Percentiles rank a stretch among this genome's conserved stretches.
Evolutionary conservation across 208 protist genomes (phyloP).

Genomic region (Angomonas deanei): DNA sequence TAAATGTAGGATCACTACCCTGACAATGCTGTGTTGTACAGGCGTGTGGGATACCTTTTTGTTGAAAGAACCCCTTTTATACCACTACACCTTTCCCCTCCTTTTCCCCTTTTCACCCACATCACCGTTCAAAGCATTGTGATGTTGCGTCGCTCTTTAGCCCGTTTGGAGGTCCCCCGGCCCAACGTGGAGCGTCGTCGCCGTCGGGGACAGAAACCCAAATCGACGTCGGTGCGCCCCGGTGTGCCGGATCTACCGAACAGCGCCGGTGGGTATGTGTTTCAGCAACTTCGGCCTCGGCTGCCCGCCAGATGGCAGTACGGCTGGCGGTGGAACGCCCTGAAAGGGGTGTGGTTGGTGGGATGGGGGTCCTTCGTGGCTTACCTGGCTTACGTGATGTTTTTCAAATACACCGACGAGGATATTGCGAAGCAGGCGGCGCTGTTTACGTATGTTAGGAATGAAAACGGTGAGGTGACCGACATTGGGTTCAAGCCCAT

Average conservation of each 20-base stretch:
- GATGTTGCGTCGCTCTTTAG: conserved; percentile 22
- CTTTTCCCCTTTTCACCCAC: conserved; percentile 1
- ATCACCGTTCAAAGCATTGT: conserved; percentile 9
- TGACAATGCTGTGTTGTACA: background rate
- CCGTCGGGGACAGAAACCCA: conserved; percentile 29
- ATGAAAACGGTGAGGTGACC: conserved; percentile 72
- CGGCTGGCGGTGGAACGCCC: conserved; percentile 71
- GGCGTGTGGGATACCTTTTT: background rate
- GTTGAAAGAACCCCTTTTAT: background rate
- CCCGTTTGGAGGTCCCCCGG: conserved; percentile 14
- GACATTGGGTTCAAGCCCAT: conserved; percentile 85
- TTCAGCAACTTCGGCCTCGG: conserved; percentile 69
- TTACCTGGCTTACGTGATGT: conserved; percentile 71
- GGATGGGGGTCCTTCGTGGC: conserved; percentile 43
- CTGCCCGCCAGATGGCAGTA: conserved; percentile 82
- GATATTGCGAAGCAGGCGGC: conserved; percentile 61
- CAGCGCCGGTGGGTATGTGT: conserved; percentile 76
- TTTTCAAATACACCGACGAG: conserved; percentile 67
- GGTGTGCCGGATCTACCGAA: conserved; percentile 70
- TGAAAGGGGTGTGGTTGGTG: conserved; percentile 57
- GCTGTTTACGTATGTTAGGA: conserved; percentile 81
- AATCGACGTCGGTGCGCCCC: conserved; percentile 13
- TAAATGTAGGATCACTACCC: background rate
- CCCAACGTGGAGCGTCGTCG: conserved; percentile 64
- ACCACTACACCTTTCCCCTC: background rate